Percentiles rank a stretch among this genome's conserved stretches.
These are phyloP conservation scores for Suillus fuscotomentosus DNA, from an alignment of 768 basidiomycete species.

Conservation along the genomic window DNA sequence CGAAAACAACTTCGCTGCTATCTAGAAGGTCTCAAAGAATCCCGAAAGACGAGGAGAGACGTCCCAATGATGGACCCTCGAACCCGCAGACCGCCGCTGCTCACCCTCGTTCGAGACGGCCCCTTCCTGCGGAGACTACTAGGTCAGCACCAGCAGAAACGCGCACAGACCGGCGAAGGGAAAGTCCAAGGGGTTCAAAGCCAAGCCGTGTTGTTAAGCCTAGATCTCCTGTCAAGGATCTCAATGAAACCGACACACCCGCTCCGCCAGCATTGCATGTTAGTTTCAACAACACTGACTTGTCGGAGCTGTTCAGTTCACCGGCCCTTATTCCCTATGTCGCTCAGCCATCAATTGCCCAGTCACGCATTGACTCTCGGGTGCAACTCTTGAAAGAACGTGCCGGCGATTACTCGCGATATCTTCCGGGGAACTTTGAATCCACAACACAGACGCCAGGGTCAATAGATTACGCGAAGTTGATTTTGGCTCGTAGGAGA, in stretches of 20 bases:
- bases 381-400: conserved; percentile 34
- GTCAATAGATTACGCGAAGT: conserved; percentile 41
- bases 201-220: neutral
- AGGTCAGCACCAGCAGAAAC: neutral
- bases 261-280: neutral
- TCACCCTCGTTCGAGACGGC: neutral
- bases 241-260: neutral
- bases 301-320: conserved; percentile 3
- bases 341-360: neutral
- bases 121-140: neutral
- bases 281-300: conserved; percentile 4
- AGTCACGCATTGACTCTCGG: conserved; percentile 13
- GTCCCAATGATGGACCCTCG: neutral
- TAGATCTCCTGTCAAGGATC: neutral
- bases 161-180: neutral
- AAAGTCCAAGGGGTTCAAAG: neutral
- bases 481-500: conserved; percentile 42
- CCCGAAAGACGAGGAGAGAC: neutral
- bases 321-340: conserved; percentile 8
- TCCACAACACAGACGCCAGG: conserved; percentile 35
- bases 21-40: neutral
- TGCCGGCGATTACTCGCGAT: conserved; percentile 53
- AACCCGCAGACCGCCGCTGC: neutral
- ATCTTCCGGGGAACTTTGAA: conserved; percentile 30
- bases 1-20: neutral